These are phyloP conservation scores for Cocos nucifera DNA, from an alignment of 176 grass and related monocot genomes.

Conservation along the genomic window DNA sequence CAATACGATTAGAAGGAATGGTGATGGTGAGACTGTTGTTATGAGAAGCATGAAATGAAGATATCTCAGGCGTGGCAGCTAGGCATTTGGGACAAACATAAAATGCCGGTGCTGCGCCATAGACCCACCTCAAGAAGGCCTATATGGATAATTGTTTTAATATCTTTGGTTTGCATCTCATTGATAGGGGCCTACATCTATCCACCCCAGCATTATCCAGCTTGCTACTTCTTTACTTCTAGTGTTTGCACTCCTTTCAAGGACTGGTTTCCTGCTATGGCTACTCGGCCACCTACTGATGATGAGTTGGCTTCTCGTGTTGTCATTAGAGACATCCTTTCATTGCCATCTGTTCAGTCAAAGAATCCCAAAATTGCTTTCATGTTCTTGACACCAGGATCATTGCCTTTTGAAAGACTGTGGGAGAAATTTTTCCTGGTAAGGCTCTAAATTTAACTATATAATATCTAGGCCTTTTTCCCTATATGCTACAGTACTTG, in stretches of 20 bases:
- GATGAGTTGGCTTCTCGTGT: slow-evolving; percentile 70
- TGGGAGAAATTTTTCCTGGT: slow-evolving; percentile 96
- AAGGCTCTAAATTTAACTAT: slow-evolving; percentile 15
- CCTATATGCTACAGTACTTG: too few relatives aligned
- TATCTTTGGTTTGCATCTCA: slow-evolving; percentile 61
- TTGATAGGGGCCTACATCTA: slow-evolving; percentile 73
- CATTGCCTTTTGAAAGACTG: slow-evolving; percentile 83
- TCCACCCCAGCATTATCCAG: slow-evolving; percentile 53
- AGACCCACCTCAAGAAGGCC: slow-evolving; percentile 53
- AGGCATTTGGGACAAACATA: slow-evolving; percentile 40
- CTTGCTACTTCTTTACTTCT: slow-evolving; percentile 79
- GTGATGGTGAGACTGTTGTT: slow-evolving; percentile 6
- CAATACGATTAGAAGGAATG: background rate
- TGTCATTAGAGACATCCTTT: slow-evolving; percentile 59
- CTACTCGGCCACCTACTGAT: slow-evolving; percentile 42
- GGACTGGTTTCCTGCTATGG: slow-evolving; percentile 63
- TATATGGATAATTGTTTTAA: slow-evolving; percentile 77
- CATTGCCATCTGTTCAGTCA: slow-evolving; percentile 43
- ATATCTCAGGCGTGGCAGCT: slow-evolving; percentile 29
- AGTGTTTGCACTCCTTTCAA: slow-evolving; percentile 63
- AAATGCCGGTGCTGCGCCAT: slow-evolving; percentile 46
- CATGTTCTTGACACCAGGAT: slow-evolving; percentile 90
- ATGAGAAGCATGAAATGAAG: slow-evolving; percentile 33
- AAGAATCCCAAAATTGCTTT: slow-evolving; percentile 84
- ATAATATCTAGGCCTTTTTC: too few relatives aligned